A percentile compares a stretch with the other conserved stretches of the same genome.
Conservation (phyloP, 2,329 filamentous ascomycete genomes). For the Dothideomycetes sp. region DNA sequence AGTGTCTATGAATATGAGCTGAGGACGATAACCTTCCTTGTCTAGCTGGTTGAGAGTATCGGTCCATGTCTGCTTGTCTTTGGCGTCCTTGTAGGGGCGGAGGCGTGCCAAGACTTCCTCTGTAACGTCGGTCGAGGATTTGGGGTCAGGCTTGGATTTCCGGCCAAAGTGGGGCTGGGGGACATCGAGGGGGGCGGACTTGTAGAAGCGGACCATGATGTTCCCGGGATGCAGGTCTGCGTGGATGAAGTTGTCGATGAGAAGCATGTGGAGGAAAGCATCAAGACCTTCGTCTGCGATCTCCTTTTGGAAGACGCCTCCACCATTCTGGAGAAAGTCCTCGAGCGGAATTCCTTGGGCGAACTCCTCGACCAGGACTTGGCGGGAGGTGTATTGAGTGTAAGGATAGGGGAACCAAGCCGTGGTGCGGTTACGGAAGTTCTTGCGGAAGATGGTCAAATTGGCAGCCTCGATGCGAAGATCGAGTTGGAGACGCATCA, state of each 20-base stretch:
- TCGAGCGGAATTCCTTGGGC: conserved; percentile 87
- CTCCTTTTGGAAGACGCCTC: conserved; percentile 83
- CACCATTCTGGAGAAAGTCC: conserved; percentile 83
- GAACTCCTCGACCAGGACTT: conserved; percentile 90
- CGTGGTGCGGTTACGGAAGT: conserved; percentile 80
- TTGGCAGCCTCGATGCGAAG: conserved; percentile 91
- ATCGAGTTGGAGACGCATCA: conserved; percentile 98
- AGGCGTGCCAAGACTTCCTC: conserved; percentile 76
- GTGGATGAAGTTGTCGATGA: conserved; percentile 96
- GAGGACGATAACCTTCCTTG: conserved; percentile 77
- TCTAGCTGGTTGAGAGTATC: conserved; percentile 67
- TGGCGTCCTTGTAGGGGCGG: conserved; percentile 54
- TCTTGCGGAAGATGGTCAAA: conserved; percentile 72
- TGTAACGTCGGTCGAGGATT: conserved; percentile 62
- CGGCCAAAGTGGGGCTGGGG: conserved; percentile 12
- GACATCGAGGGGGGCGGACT: conserved; percentile 62
- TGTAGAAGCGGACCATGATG: conserved; percentile 98
- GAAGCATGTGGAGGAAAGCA: conserved; percentile 89
- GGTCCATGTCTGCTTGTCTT: conserved; percentile 57
- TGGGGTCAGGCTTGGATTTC: conserved; percentile 19
- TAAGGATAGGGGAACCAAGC: conserved; percentile 98
- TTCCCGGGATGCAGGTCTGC: conserved; percentile 95
- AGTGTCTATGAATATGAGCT: conserved; percentile 95
- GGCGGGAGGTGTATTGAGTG: conserved; percentile 79
- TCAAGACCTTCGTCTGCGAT: conserved; percentile 93